Percentiles rank a stretch among this genome's conserved stretches.
These are phyloP conservation scores for Wickerhamomyces sp. DNA, from an alignment of 1,139 yeast species.

Conservation along the genomic window DNA sequence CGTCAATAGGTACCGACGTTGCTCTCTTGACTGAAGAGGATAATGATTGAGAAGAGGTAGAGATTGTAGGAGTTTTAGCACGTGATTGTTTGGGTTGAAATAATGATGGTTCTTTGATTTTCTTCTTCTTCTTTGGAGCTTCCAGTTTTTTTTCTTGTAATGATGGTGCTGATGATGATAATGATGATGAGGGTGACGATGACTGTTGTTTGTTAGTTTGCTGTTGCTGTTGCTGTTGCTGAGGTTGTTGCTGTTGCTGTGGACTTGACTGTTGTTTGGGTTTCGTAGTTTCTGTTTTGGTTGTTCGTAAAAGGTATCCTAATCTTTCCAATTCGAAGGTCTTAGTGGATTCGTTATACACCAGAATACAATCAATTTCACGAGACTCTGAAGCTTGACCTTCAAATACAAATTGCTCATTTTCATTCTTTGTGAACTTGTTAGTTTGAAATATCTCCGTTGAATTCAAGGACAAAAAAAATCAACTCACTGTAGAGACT, in stretches of 20 bases:
- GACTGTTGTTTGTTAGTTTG: background rate
- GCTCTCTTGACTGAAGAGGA: conserved; percentile 4
- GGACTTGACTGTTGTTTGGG: conserved; percentile 1
- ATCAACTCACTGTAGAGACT: conserved; percentile 1
- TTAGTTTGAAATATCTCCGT: no score
- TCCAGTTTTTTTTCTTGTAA: background rate
- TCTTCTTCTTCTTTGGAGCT: conserved; percentile 10
- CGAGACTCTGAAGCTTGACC: conserved; percentile 8
- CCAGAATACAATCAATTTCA: conserved; percentile 16
- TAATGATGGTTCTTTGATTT: conserved; percentile 17
- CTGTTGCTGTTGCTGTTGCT: background rate
- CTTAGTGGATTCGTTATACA: conserved; percentile 11
- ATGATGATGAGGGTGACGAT: no score
- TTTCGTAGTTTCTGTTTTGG: conserved; percentile 2
- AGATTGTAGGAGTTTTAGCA: conserved; percentile 14
- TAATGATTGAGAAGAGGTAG: background rate
- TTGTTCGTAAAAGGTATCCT: conserved; percentile 9
- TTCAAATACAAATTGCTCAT: conserved; percentile 9
- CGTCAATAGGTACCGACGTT: conserved; percentile 8
- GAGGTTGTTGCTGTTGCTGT: conserved; percentile 1
- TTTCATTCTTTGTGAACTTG: background rate
- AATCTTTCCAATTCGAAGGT: conserved; percentile 14
- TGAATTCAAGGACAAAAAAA: no score
- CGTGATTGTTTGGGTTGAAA: conserved; percentile 20
- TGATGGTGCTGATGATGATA: background rate